phyloP scores from a whole-genome alignment of 129 eudicot genomes.

The Saussurea involucrata region DNA sequence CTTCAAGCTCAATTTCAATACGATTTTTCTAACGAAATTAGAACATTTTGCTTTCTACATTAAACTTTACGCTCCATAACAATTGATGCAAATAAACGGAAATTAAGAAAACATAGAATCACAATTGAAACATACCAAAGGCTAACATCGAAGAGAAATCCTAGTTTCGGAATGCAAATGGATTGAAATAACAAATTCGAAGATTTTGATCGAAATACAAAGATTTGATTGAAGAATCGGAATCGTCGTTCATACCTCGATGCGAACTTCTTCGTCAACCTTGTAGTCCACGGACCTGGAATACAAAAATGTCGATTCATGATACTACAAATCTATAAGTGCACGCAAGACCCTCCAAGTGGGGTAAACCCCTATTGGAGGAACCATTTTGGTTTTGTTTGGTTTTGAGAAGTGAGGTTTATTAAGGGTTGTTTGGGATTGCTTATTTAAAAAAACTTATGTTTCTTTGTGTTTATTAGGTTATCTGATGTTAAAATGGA shows the following conservation, averaged over 20 bases:
- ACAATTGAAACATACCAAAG: not conserved
- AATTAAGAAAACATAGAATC: not conserved
- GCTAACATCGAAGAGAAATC: not conserved
- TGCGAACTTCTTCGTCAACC: slow-evolving; percentile 20
- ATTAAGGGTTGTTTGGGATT: too few species aligned
- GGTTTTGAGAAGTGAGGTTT: too few species aligned
- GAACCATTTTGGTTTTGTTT: too few species aligned
- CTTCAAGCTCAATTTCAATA: slow-evolving; percentile 2
- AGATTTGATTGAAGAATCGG: not conserved
- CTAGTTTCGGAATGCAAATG: not conserved
- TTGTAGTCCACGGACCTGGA: not conserved
- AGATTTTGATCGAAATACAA: not conserved
- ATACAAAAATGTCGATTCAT: not conserved
- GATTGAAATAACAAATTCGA: not conserved
- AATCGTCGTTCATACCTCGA: slow-evolving; percentile 20
- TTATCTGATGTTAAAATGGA: too few species aligned
- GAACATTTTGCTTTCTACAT: not conserved
- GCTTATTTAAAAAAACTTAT: too few species aligned
- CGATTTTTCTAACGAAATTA: not conserved
- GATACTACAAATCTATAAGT: not conserved
- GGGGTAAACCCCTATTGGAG: too few species aligned
- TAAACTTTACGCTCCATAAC: not conserved
- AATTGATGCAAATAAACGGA: not conserved
- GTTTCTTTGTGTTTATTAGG: too few species aligned
- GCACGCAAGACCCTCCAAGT: not conserved